Conservation (phyloP, 78 protist genomes). For the Dictyostelium brefeldianum region DNA sequence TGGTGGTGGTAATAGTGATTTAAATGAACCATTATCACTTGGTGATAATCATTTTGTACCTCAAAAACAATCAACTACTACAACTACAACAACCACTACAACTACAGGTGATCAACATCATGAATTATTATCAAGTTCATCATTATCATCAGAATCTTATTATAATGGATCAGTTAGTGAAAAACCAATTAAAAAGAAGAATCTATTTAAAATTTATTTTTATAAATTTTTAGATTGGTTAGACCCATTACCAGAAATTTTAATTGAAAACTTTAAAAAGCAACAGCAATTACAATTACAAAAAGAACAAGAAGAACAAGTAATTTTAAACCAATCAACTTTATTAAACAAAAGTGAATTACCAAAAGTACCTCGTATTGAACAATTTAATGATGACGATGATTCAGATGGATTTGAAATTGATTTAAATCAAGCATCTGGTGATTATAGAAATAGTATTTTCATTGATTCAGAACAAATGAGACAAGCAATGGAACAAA, state of each 20-base stretch:
- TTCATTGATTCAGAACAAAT: conserved; percentile 51
- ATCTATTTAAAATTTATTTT: neutral
- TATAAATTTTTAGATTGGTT: conserved; percentile 55
- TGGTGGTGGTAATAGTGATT: neutral
- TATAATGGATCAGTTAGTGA: neutral
- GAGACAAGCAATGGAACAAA: neutral
- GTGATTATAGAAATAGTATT: conserved; percentile 32
- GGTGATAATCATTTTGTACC: conserved; percentile 7
- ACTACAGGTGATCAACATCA: neutral
- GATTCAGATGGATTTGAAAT: conserved; percentile 19
- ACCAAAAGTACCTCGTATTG: neutral
- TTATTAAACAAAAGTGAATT: neutral
- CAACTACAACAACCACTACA: neutral
- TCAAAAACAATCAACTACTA: neutral
- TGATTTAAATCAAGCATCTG: neutral
- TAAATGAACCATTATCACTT: neutral
- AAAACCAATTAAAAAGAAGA: conserved; percentile 4
- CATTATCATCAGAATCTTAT: neutral
- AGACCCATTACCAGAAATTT: conserved; percentile 44
- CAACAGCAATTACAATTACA: neutral
- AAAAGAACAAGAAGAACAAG: neutral
- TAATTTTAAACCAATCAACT: too few relatives aligned
- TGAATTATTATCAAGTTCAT: neutral
- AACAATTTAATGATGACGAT: neutral
- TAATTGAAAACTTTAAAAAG: conserved; percentile 4